These are phyloP conservation scores for Euphorbia tirucalli DNA, from an alignment of 345 rosid species.

Conservation along the genomic window DNA sequence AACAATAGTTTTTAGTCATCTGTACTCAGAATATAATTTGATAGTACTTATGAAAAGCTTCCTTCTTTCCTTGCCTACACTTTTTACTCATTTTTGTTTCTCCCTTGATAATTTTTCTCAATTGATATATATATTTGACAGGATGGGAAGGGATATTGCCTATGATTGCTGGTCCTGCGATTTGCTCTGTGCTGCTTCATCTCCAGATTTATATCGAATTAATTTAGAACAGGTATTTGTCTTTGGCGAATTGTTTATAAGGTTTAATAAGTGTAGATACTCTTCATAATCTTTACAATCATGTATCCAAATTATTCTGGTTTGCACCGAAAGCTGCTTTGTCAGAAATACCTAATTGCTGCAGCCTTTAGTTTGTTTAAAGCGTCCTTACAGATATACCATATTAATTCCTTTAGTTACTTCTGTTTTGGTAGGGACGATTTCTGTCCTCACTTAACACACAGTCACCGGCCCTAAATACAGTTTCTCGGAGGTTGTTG, in stretches of 20 bases:
- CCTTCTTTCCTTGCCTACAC: background rate
- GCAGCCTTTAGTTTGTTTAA: background rate
- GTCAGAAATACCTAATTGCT: background rate
- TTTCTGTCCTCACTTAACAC: constrained; percentile 76
- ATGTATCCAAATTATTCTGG: background rate
- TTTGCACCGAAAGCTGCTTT: background rate
- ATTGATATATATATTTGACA: constrained; percentile 23
- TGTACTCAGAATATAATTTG: background rate
- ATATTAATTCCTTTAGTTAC: constrained; percentile 11
- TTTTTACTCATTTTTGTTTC: background rate
- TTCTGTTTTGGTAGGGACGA: constrained; percentile 54
- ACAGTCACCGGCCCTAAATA: constrained; percentile 82
- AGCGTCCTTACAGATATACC: background rate
- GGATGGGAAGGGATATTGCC: constrained; percentile 91
- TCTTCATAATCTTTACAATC: background rate
- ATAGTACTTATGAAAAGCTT: background rate
- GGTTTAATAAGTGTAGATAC: background rate
- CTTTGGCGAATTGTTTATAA: background rate
- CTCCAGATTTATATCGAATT: constrained; percentile 87
- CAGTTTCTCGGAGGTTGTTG: constrained; percentile 80
- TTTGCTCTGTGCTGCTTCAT: constrained; percentile 97
- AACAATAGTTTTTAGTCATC: background rate
- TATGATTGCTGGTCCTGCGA: constrained; percentile 95
- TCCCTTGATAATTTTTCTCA: background rate
- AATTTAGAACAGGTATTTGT: constrained; percentile 79